A percentile compares a stretch with the other conserved stretches of the same genome.
Evolutionary conservation across 306 rosid species (phyloP).

Genomic region (Echinosophora koreensis): DNA sequence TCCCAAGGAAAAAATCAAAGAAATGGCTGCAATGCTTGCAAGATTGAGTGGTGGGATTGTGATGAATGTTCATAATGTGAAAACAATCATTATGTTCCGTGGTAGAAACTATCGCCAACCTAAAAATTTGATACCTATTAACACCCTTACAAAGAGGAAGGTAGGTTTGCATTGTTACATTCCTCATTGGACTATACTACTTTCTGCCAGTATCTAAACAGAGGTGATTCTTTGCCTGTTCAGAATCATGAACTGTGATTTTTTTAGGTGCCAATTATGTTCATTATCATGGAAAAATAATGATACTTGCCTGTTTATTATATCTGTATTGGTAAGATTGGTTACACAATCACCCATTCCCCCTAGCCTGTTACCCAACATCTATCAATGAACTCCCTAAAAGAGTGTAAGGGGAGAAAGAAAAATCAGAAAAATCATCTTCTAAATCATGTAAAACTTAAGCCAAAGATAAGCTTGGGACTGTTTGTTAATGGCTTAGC

Average conservation of each 20-base stretch:
- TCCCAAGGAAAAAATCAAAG: constrained; percentile 96
- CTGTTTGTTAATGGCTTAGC: constrained; percentile 3
- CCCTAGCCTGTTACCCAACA: neutral
- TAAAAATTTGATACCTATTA: constrained; percentile 90
- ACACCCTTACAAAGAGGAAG: constrained; percentile 99
- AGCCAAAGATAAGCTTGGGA: neutral
- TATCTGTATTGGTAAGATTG: constrained; percentile 31
- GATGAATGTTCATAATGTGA: constrained; percentile 80
- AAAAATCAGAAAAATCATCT: neutral
- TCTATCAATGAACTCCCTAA: neutral
- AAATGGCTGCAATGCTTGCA: constrained; percentile 96
- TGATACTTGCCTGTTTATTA: neutral
- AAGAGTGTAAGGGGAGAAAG: neutral
- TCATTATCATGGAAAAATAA: constrained; percentile 22
- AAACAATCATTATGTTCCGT: constrained; percentile 97
- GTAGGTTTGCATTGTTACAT: constrained; percentile 52
- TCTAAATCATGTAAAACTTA: neutral
- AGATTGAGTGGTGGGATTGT: constrained; percentile 97
- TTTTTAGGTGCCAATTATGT: constrained; percentile 13
- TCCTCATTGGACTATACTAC: constrained; percentile 24
- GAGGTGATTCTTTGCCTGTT: constrained; percentile 1
- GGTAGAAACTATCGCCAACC: constrained; percentile 99
- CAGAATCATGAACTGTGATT: neutral
- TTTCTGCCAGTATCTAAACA: neutral
- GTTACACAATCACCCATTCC: neutral